Evolutionary conservation across 768 basidiomycete genomes (phyloP), one percentile per base, ranked within the genome.

Genomic region (Lactarius akahatsu): DNA sequence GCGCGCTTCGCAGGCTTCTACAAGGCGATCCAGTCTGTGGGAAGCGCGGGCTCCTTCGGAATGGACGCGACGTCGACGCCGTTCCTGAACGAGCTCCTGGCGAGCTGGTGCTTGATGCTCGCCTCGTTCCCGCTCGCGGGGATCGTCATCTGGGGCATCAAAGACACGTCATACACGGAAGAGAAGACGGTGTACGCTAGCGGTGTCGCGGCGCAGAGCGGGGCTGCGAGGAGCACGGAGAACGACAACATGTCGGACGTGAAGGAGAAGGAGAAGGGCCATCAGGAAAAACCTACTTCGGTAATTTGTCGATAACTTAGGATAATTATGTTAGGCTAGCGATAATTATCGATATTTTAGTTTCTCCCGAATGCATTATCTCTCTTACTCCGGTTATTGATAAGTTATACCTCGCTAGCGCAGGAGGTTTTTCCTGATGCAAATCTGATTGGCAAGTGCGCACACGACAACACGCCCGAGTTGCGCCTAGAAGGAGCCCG

Each of bases 41-140:
- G 80, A 23, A 62, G 70, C 20, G 80, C 80, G 16, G 77, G 78
- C 57, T 75, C 74, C 38, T 82, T 77, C 69, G 81, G 80, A 28
- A 80, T 82, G 80, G 81, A 82, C 71, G 81, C 80, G 2, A 77
- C 78, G 4, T 56, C 64, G 43, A 79, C 80, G n/a, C 79, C 80
- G 38, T 79, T 74, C 71, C 74, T 81, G 20, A 81, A 79, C 71
- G 81, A 82, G 69, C 73, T 72, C 63, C 73, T 78, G 52, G 76
- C 75, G 38, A 74, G 73, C 62, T 78, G 78, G 77, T 30, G 69
- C 38, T 57, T 78, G 69, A 74, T 78, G 73, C 71, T 79, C 57
- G 64, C 72, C 28, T 77, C 76, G 30, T 75, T 78, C 72, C 76
- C 78, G 45, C 72, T 76, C 41, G 78, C 77, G 40, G 72, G 57